Conservation (phyloP, 2,329 filamentous ascomycete genomes). For the Apiospora saccharicola region DNA sequence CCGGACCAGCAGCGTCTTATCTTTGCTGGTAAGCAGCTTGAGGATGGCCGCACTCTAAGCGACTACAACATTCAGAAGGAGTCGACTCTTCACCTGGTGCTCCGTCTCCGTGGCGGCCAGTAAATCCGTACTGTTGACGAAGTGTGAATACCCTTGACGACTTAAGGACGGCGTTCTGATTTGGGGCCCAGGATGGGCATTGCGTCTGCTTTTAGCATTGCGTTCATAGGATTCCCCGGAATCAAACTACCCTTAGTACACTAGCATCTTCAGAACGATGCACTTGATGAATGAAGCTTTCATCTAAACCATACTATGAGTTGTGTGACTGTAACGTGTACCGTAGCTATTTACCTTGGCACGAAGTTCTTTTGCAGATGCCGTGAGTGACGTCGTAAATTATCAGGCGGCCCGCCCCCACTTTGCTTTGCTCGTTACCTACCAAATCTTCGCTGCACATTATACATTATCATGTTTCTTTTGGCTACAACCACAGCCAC, state of each 20-base stretch:
- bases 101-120: constrained; percentile 73
- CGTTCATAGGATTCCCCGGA: constrained; percentile 21
- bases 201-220: constrained; percentile 2
- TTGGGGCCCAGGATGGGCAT: constrained; percentile 9
- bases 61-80: constrained; percentile 91
- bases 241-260: constrained; percentile 1
- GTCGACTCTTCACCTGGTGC: constrained; percentile 74
- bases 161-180: constrained; percentile 18
- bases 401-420: background rate
- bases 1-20: constrained; percentile 76
- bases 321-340: background rate
- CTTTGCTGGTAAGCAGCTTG: constrained; percentile 75
- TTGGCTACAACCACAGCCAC: constrained; percentile 1
- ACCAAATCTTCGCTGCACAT: background rate
- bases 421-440: constrained; percentile 11
- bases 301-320: background rate
- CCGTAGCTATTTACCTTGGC: background rate
- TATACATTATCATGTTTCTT: background rate
- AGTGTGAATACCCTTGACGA: constrained; percentile 27
- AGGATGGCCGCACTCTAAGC: constrained; percentile 81
- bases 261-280: background rate
- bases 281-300: background rate
- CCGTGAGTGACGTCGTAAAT: background rate
- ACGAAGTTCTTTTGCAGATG: background rate
- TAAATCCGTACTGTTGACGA: constrained; percentile 39